Evolutionary conservation across 2,329 filamentous ascomycete species (phyloP).

Genomic region (Colletotrichum liriopes): DNA sequence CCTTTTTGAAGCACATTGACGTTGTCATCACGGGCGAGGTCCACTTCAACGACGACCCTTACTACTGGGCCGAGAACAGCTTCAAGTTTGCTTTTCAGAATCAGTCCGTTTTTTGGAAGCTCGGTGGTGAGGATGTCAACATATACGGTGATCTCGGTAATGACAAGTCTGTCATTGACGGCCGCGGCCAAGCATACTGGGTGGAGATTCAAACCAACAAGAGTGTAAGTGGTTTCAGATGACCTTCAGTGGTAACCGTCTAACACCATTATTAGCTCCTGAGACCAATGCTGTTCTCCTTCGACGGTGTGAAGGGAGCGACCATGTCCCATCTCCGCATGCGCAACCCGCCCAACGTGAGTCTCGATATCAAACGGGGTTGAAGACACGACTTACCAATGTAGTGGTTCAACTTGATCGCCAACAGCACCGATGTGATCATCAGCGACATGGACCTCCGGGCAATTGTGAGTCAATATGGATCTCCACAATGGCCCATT

Average conservation of each 20-base stretch:
- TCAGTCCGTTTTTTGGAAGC: constrained; percentile 60
- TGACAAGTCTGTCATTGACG: constrained; percentile 63
- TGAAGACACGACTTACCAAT: background rate
- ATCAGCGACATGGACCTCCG: constrained; percentile 74
- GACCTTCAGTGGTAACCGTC: too few species aligned
- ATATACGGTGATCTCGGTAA: constrained; percentile 70
- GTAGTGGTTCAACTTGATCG: constrained; percentile 69
- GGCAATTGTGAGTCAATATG: constrained; percentile 53
- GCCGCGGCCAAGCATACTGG: constrained; percentile 69
- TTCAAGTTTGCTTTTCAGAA: constrained; percentile 79
- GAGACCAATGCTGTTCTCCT: constrained; percentile 34
- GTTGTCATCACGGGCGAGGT: constrained; percentile 70
- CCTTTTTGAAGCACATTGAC: constrained; percentile 75
- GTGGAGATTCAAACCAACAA: constrained; percentile 38
- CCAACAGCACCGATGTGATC: constrained; percentile 75
- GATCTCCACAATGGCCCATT: background rate
- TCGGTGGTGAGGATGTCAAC: constrained; percentile 63
- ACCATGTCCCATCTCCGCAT: constrained; percentile 53
- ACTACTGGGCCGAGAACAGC: constrained; percentile 77
- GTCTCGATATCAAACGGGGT: background rate
- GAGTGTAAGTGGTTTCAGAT: constrained; percentile 6
- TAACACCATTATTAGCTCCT: constrained; percentile 3
- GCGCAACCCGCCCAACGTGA: constrained; percentile 65
- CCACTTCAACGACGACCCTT: constrained; percentile 75
- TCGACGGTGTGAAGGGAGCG: constrained; percentile 30